Percentiles rank a stretch among this genome's conserved stretches.
phyloP scores from a whole-genome alignment of 306 rosid genomes.

The Fagus crenata region DNA sequence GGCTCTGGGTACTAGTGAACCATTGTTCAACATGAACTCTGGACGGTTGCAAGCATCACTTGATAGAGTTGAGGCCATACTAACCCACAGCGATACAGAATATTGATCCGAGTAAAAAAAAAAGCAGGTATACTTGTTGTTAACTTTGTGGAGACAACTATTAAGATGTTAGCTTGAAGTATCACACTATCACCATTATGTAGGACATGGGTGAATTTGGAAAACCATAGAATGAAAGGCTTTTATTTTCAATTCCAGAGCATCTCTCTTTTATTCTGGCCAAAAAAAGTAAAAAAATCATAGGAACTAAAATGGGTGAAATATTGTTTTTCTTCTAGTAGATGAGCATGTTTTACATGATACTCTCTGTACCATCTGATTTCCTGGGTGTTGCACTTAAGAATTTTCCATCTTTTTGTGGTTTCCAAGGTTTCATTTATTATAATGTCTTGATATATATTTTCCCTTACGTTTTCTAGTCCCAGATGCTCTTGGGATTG shows the following conservation, averaged over 20 bases:
- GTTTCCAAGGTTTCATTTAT: not conserved
- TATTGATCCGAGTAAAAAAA: slow-evolving; percentile 1
- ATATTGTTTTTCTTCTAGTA: not conserved
- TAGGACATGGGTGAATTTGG: not conserved
- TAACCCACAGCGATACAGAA: slow-evolving; percentile 58
- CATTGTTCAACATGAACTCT: slow-evolving; percentile 84
- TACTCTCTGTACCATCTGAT: slow-evolving; percentile 12
- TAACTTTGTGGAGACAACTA: not conserved
- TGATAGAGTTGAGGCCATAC: slow-evolving; percentile 85
- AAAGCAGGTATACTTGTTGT: not conserved
- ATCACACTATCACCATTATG: not conserved
- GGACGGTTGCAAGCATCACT: slow-evolving; percentile 84
- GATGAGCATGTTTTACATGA: slow-evolving; percentile 9
- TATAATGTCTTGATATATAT: not conserved
- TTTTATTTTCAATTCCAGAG: not conserved
- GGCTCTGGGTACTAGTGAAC: slow-evolving; percentile 84
- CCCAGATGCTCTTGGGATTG: not conserved
- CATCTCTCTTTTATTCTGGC: too few species aligned
- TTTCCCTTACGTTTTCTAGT: not conserved
- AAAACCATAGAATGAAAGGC: not conserved
- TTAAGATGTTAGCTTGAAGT: not conserved
- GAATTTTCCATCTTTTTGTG: not conserved
- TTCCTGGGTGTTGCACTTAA: slow-evolving; percentile 13
- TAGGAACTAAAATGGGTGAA: not conserved
- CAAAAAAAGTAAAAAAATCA: not conserved